phyloP scores from a whole-genome alignment of 2,329 filamentous ascomycete genomes.

The Phaeomoniella chlamydospora region DNA sequence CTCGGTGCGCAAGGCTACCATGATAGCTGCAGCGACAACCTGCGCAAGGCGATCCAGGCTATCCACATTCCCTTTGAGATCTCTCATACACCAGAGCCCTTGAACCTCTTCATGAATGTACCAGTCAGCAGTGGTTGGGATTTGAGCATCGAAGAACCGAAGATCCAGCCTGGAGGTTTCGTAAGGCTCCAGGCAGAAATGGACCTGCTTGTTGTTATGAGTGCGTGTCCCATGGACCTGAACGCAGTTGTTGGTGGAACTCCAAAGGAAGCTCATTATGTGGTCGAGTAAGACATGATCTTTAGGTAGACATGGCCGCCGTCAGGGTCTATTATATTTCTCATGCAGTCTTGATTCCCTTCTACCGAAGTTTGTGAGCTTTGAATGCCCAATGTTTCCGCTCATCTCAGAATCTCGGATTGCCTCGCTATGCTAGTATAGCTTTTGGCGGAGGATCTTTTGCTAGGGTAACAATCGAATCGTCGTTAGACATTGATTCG shows the following conservation, averaged over 20 bases:
- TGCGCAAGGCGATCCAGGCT: conserved; percentile 17
- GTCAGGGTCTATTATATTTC: no score
- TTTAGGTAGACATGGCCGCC: no score
- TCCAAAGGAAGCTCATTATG: conserved; percentile 17
- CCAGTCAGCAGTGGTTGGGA: conserved; percentile 15
- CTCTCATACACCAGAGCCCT: conserved; percentile 21
- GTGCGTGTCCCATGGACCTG: conserved; percentile 27
- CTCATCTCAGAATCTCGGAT: no score
- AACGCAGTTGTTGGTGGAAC: conserved; percentile 20
- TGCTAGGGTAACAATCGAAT: no score
- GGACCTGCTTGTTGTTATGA: conserved; percentile 25
- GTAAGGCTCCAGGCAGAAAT: conserved; percentile 20
- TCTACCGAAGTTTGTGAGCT: no score
- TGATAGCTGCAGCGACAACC: conserved; percentile 26
- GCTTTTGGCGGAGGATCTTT: no score
- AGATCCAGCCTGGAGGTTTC: conserved; percentile 19
- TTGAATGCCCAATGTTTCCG: no score
- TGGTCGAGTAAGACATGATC: conserved; percentile 7
- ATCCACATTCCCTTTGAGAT: conserved; percentile 13
- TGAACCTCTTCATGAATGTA: conserved; percentile 32
- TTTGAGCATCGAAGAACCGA: conserved; percentile 18
- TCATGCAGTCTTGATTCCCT: no score
- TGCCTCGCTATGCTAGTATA: no score
- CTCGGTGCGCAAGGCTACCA: conserved; percentile 22
- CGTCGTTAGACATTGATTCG: no score